phyloP scores from a whole-genome alignment of 306 rosid species.

The Urtica urens region DNA sequence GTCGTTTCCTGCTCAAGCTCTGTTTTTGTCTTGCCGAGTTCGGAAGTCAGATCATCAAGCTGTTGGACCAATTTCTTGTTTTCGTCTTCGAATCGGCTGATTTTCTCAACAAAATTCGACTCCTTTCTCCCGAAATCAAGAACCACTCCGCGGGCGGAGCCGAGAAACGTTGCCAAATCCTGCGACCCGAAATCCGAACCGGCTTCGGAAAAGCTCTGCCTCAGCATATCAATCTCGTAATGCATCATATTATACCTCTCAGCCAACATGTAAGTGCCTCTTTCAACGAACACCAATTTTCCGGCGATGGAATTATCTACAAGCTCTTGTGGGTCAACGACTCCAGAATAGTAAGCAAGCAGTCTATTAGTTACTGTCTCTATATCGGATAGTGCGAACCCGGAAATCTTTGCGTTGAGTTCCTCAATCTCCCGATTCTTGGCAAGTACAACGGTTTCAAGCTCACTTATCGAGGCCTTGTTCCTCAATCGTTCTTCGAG shows the following conservation, averaged over 20 bases:
- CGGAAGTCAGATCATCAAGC: conserved; percentile 47
- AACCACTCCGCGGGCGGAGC: conserved; percentile 44
- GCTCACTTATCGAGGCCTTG: conserved; percentile 31
- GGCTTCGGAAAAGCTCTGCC: conserved; percentile 36
- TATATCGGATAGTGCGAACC: conserved; percentile 24
- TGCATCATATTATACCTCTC: conserved; percentile 46
- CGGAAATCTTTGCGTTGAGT: conserved; percentile 46
- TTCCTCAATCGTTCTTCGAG: conserved; percentile 32
- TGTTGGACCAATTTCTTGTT: conserved; percentile 49
- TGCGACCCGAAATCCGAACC: conserved; percentile 29
- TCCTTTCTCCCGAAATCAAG: conserved; percentile 59
- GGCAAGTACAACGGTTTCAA: conserved; percentile 26
- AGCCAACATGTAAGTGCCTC: conserved; percentile 36
- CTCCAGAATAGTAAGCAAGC: conserved; percentile 41
- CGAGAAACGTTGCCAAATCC: conserved; percentile 33
- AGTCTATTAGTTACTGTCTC: conserved; percentile 39
- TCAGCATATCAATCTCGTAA: conserved; percentile 52
- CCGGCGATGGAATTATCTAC: conserved; percentile 38
- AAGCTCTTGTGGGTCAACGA: conserved; percentile 37
- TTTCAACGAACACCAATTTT: conserved; percentile 44
- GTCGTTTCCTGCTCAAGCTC: conserved; percentile 81
- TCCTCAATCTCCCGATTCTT: conserved; percentile 67
- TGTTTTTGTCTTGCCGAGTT: conserved; percentile 43
- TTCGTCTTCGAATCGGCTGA: conserved; percentile 46
- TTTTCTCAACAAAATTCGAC: conserved; percentile 34